Evolutionary conservation across 129 eudicot genomes (phyloP).

Genomic region (carrot (Daucus carota)): DH1_v3.0 NC_030381.2:46455001-46455500

Average conservation of each 20-base stretch:
- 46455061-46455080: slow-evolving; percentile 92
- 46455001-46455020: slow-evolving; percentile 89
- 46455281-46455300: not conserved
- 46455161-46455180: slow-evolving; percentile 54
- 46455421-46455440: no score
- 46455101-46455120: slow-evolving; percentile 64
- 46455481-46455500: no score
- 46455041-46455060: slow-evolving; percentile 88
- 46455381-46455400: no score
- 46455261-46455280: not conserved
- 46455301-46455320: not conserved
- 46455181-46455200: slow-evolving; percentile 35
- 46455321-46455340: not conserved
- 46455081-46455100: slow-evolving; percentile 82
- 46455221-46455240: not conserved
- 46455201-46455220: not conserved
- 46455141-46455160: slow-evolving; percentile 60
- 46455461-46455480: no score
- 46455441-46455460: no score
- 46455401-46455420: no score
- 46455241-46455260: not conserved
- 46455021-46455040: slow-evolving; percentile 63
- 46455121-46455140: slow-evolving; percentile 65
- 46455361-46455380: no score
- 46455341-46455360: no score